These are phyloP conservation scores for Zymoseptoria crescenta DNA, from an alignment of 2,329 filamentous ascomycete genomes.

Conservation along the genomic window DNA sequence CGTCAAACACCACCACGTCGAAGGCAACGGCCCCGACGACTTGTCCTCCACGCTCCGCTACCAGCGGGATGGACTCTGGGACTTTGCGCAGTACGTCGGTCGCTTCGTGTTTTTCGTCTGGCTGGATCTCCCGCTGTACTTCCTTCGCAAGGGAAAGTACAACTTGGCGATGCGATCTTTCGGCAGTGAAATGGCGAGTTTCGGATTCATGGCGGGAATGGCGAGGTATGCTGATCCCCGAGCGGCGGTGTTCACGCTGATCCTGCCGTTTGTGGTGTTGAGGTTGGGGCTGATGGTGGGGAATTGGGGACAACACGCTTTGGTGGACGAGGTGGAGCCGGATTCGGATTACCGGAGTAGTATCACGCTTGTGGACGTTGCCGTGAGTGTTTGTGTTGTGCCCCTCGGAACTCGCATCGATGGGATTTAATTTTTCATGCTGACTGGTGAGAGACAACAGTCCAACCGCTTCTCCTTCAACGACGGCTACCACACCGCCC, in stretches of 20 bases:
- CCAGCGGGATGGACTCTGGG: conserved; percentile 58
- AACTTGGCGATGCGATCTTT: conserved; percentile 48
- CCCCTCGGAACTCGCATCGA: too few relatives aligned
- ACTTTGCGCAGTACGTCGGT: conserved; percentile 65
- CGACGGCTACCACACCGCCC: conserved; percentile 74
- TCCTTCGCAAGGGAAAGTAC: conserved; percentile 54
- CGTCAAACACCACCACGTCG: conserved; percentile 78
- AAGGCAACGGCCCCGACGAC: conserved; percentile 70
- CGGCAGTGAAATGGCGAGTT: conserved; percentile 55
- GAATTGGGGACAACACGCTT: conserved; percentile 78
- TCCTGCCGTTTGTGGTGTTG: conserved; percentile 59
- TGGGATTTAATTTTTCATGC: too few relatives aligned
- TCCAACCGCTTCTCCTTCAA: conserved; percentile 78
- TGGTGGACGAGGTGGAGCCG: conserved; percentile 67
- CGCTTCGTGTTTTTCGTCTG: conserved; percentile 68
- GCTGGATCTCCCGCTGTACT: conserved; percentile 69
- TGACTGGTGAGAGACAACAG: conserved; percentile 35
- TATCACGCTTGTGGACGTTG: conserved; percentile 70
- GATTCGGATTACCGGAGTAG: conserved; percentile 72
- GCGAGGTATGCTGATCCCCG: conserved; percentile 43
- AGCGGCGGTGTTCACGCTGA: conserved; percentile 56
- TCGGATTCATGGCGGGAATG: conserved; percentile 45
- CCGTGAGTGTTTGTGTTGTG: conserved; percentile 45
- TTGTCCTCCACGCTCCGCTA: conserved; percentile 69
- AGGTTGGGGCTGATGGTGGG: conserved; percentile 69